phyloP scores from a whole-genome alignment of 805 yeast species.

The Suhomyces sp. region DNA sequence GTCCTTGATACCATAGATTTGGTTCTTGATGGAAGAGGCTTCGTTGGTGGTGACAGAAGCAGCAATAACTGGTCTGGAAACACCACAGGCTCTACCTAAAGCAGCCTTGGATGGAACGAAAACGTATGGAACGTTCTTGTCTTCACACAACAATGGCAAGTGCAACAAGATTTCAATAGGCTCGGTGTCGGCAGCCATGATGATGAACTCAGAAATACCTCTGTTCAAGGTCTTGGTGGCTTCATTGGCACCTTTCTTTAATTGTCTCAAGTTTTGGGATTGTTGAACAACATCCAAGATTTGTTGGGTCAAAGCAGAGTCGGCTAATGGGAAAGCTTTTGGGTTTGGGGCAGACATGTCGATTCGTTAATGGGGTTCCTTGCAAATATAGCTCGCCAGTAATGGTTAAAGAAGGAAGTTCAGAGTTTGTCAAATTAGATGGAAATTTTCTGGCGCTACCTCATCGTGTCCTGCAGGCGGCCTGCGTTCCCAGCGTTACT shows the following conservation, averaged over 20 bases:
- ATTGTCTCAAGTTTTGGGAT: constrained; percentile 95
- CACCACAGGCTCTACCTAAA: constrained; percentile 99
- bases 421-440: neutral
- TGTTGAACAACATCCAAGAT: constrained; percentile 97
- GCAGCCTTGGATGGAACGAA: constrained; percentile 98
- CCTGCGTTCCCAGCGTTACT: neutral
- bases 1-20: constrained; percentile 96
- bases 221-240: constrained; percentile 98
- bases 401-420: constrained; percentile 1
- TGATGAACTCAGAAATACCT: constrained; percentile 98
- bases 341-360: constrained; percentile 89
- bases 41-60: constrained; percentile 98
- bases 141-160: constrained; percentile 96
- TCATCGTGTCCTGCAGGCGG: constrained; percentile 2
- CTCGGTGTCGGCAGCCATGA: constrained; percentile 99
- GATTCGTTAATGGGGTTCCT: constrained; percentile 19
- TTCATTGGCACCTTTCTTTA: constrained; percentile 99
- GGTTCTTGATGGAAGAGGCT: constrained; percentile 95
- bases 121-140: constrained; percentile 98
- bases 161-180: constrained; percentile 98
- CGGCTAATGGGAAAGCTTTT: constrained; percentile 98
- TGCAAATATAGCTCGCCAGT: constrained; percentile 30
- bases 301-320: constrained; percentile 91
- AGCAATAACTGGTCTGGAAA: constrained; percentile 98
- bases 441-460: neutral